A percentile compares a stretch with the other conserved stretches of the same genome.
Evolutionary conservation across 805 yeast species (phyloP).

Genomic region (Wickerhamiella vanderwaltii): DNA sequence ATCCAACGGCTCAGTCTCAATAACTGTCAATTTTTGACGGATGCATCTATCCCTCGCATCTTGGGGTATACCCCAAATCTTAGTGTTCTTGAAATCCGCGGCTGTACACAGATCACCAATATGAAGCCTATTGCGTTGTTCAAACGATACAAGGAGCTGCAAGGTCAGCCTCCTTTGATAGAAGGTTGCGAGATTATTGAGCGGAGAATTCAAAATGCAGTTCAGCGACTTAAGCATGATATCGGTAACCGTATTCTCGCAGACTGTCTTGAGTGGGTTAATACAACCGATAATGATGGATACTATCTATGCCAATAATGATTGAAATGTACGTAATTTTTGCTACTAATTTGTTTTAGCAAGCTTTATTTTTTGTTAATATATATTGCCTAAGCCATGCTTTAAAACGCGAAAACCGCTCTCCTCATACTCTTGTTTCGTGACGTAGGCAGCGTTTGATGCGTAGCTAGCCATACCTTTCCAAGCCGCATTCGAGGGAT

Average conservation of each 20-base stretch:
- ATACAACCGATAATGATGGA: constrained; percentile 16
- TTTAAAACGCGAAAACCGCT: constrained; percentile 84
- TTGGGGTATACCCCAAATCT: constrained; percentile 44
- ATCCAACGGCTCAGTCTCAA: constrained; percentile 63
- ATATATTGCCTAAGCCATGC: constrained; percentile 58
- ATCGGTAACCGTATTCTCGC: constrained; percentile 45
- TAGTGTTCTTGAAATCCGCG: constrained; percentile 66
- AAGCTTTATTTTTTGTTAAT: too few species aligned
- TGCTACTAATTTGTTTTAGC: background rate
- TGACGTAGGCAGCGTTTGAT: constrained; percentile 38
- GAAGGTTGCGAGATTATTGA: constrained; percentile 71
- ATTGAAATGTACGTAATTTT: background rate
- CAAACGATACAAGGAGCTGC: constrained; percentile 33
- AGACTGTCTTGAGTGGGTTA: constrained; percentile 45
- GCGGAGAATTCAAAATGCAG: constrained; percentile 46
- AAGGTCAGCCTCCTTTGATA: constrained; percentile 42
- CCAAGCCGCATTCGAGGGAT: constrained; percentile 81
- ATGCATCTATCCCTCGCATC: constrained; percentile 45
- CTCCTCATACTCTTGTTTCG: constrained; percentile 70
- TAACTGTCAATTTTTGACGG: constrained; percentile 49
- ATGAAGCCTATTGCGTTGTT: constrained; percentile 56
- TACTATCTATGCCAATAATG: background rate
- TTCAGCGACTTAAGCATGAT: constrained; percentile 42
- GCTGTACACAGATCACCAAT: constrained; percentile 43
- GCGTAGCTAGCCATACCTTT: constrained; percentile 85